Conservation (phyloP, 140 eudicot species). For the Stevia rebaudiana region DNA sequence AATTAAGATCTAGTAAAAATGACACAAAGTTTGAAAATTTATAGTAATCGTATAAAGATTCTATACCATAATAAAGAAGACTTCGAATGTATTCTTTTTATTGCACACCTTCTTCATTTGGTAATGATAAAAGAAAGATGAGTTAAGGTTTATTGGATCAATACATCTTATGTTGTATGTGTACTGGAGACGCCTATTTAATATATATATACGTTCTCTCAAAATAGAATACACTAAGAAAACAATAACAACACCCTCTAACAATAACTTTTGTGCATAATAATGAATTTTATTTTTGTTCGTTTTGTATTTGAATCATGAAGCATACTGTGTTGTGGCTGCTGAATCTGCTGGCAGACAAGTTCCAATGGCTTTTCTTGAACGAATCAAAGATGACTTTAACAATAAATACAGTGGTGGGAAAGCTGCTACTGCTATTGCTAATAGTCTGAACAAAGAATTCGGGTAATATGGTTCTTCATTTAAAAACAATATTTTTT, state of each 20-base stretch:
- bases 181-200: not conserved
- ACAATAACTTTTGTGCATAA: not conserved
- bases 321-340: constrained; percentile 44
- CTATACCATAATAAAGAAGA: not conserved
- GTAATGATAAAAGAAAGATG: not conserved
- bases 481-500: not conserved
- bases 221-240: not conserved
- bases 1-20: not conserved
- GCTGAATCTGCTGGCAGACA: constrained; percentile 46
- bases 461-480: constrained; percentile 27
- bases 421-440: constrained; percentile 39
- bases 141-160: not conserved
- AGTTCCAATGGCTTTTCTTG: constrained; percentile 47
- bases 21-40: not conserved
- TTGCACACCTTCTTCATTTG: not conserved
- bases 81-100: not conserved
- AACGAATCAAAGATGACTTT: constrained; percentile 42
- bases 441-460: constrained; percentile 39
- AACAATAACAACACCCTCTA: not conserved
- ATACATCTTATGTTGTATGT: not conserved
- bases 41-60: not conserved
- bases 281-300: not conserved
- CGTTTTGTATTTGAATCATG: constrained; percentile 14
- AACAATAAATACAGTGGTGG: constrained; percentile 39
- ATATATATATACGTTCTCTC: not conserved